Base-by-base conservation (phyloP, 1,139 yeast genomes). In the Diutina rugosa region DNA sequence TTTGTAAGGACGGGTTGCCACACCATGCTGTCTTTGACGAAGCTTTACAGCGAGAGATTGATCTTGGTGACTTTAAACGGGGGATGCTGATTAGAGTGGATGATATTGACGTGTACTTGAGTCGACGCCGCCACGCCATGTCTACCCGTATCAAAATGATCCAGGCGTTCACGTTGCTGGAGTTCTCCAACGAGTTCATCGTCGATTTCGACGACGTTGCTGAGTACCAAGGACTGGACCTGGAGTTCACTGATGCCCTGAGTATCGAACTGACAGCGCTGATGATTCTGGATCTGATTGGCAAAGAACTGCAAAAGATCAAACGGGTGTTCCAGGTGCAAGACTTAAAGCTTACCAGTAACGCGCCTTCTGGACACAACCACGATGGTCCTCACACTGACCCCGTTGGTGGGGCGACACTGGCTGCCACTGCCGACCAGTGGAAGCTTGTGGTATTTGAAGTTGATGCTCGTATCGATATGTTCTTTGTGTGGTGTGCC, bases 1-100 rank as follows among this genome's bases (percentile, higher is more conserved):
- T 73, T 18, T 75, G 79, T 59, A 74, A 74, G 57, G 80, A 76
- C 58, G 72, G 73, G 5, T 64, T 77, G 21, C 80, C 80, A 0
- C 65, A 68, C 55, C 72, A 71, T 56, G 59, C 60, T 1, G 62
- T 72, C 10, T 63, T 56, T 51, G 76, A 72, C 55, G 64, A 64
- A 1, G 59, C 59, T 2, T 56, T 68, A 1, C 64, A 63, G 2
- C 59, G 67, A 51, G 66, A 71, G 6, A 61, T 72, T 26, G 74
- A 77, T 59, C 63, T 77, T 56, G 72, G 71, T 3, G 73, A 72
- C 56, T 76, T 67, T 59, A 72, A 71, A 56, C 63, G 80, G 58
- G 80, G 80, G 3, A 67, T 76, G 3, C 71, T 74, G 3, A 46
- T 72, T 14, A 65, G 69, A 47, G 53, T 73, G 2, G 62, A 60